Evolutionary conservation across 2,329 filamentous ascomycete genomes (phyloP).

Genomic region (Leptographium lundbergii): DNA sequence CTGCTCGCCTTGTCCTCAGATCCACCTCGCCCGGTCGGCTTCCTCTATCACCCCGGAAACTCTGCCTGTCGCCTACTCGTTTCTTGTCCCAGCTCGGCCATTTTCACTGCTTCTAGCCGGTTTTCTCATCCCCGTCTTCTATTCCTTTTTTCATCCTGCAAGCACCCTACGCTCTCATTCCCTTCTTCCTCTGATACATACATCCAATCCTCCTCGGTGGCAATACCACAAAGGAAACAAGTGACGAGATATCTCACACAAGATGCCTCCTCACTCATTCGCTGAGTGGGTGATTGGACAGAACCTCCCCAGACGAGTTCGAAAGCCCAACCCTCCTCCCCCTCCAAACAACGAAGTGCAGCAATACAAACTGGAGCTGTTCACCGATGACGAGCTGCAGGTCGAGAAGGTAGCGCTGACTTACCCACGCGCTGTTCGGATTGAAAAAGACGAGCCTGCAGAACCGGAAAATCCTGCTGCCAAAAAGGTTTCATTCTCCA

Average conservation of each 20-base stretch:
- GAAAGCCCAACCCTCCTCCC: not conserved
- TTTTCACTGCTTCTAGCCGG: no score
- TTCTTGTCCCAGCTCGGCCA: not conserved
- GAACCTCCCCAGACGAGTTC: conserved; percentile 16
- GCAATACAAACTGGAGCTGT: conserved; percentile 26
- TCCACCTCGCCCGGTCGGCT: not conserved
- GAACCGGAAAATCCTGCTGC: not conserved
- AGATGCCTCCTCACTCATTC: conserved; percentile 26
- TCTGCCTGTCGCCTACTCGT: not conserved
- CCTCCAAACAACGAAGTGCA: conserved; percentile 15
- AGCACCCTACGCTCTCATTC: not conserved
- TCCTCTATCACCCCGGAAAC: not conserved
- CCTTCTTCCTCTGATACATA: not conserved
- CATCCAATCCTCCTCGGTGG: not conserved
- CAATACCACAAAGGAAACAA: not conserved
- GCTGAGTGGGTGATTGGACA: conserved; percentile 27
- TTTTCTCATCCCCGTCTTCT: not conserved
- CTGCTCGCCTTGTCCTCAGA: not conserved
- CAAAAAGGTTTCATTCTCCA: conserved; percentile 33
- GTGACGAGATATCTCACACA: not conserved
- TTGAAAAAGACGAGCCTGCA: not conserved
- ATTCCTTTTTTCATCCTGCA: no score
- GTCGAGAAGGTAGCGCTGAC: conserved; percentile 35
- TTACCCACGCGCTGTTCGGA: conserved; percentile 28
- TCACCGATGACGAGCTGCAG: conserved; percentile 39